phyloP scores from a whole-genome alignment of 768 basidiomycete species.

The Psilocybe subaeruginosa region DNA sequence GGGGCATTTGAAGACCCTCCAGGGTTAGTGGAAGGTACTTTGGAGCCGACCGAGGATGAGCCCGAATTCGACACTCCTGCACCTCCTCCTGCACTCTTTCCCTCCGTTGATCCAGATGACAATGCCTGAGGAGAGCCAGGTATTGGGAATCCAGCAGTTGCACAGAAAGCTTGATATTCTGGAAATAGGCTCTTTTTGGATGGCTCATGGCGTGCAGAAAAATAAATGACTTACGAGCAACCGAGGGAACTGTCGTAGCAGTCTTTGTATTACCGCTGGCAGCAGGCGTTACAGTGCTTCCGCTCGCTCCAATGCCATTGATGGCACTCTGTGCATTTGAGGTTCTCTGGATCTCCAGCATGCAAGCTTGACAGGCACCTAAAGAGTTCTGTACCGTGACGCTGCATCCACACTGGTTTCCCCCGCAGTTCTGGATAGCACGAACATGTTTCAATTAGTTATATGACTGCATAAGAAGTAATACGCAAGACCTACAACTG shows the following conservation, averaged over 20 bases:
- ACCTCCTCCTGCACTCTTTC: background rate
- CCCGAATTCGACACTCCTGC: background rate
- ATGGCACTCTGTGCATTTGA: background rate
- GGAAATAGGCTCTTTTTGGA: too few relatives aligned
- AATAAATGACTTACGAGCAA: background rate
- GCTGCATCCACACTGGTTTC: background rate
- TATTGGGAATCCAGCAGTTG: background rate
- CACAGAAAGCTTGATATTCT: conserved; percentile 1
- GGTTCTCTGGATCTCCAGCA: background rate
- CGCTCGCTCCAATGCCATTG: background rate
- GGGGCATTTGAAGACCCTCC: too few relatives aligned
- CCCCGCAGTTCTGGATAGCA: background rate
- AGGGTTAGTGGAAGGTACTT: too few relatives aligned
- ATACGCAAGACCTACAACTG: background rate
- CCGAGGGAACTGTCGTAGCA: background rate
- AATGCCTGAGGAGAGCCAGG: background rate
- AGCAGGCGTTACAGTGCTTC: background rate
- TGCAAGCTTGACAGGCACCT: background rate
- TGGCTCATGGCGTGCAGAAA: background rate
- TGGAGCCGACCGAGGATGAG: background rate
- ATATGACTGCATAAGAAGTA: too few relatives aligned
- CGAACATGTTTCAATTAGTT: background rate
- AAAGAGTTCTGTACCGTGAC: background rate
- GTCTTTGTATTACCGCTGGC: background rate
- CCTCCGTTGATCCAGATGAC: background rate